Base-by-base conservation (phyloP, 352 stramenopile species). In the Globisporangium ultimum region DNA sequence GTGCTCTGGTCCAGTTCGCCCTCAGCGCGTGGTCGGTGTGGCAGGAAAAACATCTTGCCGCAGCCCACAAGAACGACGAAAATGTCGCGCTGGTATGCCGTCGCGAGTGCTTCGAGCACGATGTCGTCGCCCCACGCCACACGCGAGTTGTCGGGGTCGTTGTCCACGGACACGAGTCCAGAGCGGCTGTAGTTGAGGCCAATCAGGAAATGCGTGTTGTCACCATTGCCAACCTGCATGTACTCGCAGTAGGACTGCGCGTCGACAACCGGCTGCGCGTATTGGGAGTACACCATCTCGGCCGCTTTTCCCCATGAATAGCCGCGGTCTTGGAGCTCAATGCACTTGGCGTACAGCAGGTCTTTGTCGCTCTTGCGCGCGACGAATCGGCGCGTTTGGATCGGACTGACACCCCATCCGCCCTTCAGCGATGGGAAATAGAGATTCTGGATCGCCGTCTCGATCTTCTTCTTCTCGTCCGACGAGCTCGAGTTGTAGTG, bases 81-180 rank as follows among this genome's bases (percentile, higher is more conserved):
- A 55, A 95, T 88, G 58, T 95, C 86, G 18, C 86, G 84, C 64
- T 95, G 80, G 70, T 91, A 95, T 14, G 86, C 86, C 13, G 86
- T 95, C 14, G 86, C 86, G 45, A 95, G 71, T 22, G 86, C 81
- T 60, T 95, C 86, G 15, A 95, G 71, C 52, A 89, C 80, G 53
- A 95, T 81, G 70, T 95, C 86, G 61, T 95, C 86, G 36, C 86
- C 86, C 86, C 86, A 95, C 32, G 86, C 86, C n/a, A 95, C 86
- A 42, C 80, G 78, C 28, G 74, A 75, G 55, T 87, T 84, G 47
- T 93, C 80, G 0, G 80, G 76, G 50, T 93, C 86, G 48, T 78
- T 84, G 67, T 95, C 86, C 57, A 95, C 74, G 12, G 82, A 92
- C 46, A 95, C 84, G 20, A 95, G 68, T 0, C 86, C 86, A 9